A percentile compares a stretch with the other conserved stretches of the same genome.
phyloP scores from a whole-genome alignment of 2,329 filamentous ascomycete species.

The Diaporthe vexans region DNA sequence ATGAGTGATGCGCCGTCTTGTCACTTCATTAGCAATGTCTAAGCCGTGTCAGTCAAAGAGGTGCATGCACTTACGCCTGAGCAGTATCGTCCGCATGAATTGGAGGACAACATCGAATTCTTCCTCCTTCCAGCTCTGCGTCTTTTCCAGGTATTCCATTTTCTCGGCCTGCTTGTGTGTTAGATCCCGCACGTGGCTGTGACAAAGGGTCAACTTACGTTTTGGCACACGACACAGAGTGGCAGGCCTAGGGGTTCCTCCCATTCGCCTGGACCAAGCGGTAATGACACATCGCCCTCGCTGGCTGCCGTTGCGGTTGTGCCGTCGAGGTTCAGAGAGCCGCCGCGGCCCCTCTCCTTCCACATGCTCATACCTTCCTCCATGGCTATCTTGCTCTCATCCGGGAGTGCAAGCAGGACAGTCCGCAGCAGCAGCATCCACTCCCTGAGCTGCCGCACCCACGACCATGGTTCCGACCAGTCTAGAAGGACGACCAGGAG shows the following conservation, averaged over 20 bases:
- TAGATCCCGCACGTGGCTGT: constrained; percentile 40
- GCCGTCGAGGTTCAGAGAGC: constrained; percentile 74
- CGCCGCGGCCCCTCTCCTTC: constrained; percentile 80
- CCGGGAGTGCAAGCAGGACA: constrained; percentile 80
- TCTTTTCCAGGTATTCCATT: constrained; percentile 91
- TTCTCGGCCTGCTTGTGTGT: constrained; percentile 76
- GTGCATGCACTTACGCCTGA: constrained; percentile 77
- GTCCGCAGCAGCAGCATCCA: constrained; percentile 90
- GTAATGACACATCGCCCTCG: constrained; percentile 79
- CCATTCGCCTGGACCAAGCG: constrained; percentile 91
- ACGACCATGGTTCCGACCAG: constrained; percentile 94
- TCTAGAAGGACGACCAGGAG: constrained; percentile 93
- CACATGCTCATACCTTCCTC: constrained; percentile 87
- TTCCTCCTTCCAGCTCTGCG: constrained; percentile 93
- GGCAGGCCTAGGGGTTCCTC: constrained; percentile 89
- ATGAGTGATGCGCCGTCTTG: constrained; percentile 86
- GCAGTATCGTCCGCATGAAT: constrained; percentile 87
- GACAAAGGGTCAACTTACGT: constrained; percentile 68
- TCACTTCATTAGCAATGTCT: constrained; percentile 45
- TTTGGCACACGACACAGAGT: constrained; percentile 95
- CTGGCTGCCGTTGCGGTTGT: constrained; percentile 69
- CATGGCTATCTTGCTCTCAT: constrained; percentile 84
- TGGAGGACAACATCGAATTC: constrained; percentile 97
- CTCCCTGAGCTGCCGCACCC: constrained; percentile 88
- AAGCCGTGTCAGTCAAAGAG: constrained; percentile 28